phyloP scores from a whole-genome alignment of 2,329 filamentous ascomycete genomes.

The Xylaria sp. region DNA sequence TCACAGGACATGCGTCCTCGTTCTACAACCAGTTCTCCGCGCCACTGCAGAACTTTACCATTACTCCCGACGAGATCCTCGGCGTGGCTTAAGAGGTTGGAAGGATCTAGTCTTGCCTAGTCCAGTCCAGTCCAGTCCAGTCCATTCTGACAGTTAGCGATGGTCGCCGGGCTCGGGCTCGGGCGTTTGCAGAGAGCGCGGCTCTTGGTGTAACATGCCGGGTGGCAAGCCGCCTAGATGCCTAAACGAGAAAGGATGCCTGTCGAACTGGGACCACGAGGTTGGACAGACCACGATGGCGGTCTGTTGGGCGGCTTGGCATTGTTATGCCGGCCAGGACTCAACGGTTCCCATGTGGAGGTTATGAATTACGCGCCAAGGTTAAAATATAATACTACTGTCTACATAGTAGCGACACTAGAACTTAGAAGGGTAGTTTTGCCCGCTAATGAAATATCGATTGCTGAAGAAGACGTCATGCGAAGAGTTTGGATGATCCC shows the following conservation, averaged over 20 bases:
- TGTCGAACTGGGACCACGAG: constrained; percentile 4
- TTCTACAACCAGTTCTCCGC: constrained; percentile 37
- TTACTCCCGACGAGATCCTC: constrained; percentile 38
- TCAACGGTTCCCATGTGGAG: neutral
- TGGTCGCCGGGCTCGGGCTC: neutral
- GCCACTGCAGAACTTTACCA: constrained; percentile 38
- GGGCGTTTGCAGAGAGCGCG: constrained; percentile 23
- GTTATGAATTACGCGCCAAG: neutral
- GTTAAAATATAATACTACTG: no score
- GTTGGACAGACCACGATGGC: constrained; percentile 8
- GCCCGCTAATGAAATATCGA: constrained; percentile 2
- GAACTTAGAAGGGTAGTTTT: neutral
- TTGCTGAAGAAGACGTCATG: neutral
- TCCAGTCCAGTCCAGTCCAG: constrained; percentile 6
- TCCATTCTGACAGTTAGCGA: constrained; percentile 8
- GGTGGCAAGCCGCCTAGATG: constrained; percentile 18
- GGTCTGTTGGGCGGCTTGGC: neutral
- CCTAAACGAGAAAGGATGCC: constrained; percentile 21
- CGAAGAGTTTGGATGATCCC: neutral
- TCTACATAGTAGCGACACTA: no score
- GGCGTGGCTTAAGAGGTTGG: constrained; percentile 35
- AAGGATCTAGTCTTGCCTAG: neutral
- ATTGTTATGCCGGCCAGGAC: neutral
- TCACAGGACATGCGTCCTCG: constrained; percentile 39
- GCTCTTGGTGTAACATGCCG: constrained; percentile 19